phyloP scores from a whole-genome alignment of 2,329 filamentous ascomycete genomes.

The Fusarium sp. region DNA sequence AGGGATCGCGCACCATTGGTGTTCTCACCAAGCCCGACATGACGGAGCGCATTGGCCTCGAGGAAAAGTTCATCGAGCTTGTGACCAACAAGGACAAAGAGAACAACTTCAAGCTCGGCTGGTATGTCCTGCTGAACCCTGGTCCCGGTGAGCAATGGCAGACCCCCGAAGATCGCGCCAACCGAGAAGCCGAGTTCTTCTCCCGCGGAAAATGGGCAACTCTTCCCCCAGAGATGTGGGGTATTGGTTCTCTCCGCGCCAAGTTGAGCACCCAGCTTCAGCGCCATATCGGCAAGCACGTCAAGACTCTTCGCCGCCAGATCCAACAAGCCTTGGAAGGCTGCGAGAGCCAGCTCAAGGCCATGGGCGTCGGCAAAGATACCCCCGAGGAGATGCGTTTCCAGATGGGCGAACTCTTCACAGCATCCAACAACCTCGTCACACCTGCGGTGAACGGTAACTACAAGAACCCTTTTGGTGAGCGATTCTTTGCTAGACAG shows the following conservation, averaged over 20 bases:
- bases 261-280: constrained; percentile 66
- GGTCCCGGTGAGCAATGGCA: constrained; percentile 62
- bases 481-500: constrained; percentile 64
- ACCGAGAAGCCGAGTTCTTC: constrained; percentile 63
- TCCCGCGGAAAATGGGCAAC: constrained; percentile 62
- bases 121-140: constrained; percentile 66
- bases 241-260: constrained; percentile 60
- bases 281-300: constrained; percentile 65
- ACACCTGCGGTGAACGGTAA: constrained; percentile 67
- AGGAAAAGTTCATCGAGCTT: constrained; percentile 68
- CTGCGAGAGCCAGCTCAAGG: constrained; percentile 63
- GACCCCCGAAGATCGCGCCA: constrained; percentile 57
- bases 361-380: constrained; percentile 64
- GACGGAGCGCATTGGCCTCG: constrained; percentile 65
- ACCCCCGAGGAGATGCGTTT: constrained; percentile 67
- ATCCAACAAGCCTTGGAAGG: constrained; percentile 64
- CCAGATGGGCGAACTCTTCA: constrained; percentile 67
- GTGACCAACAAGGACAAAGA: constrained; percentile 64
- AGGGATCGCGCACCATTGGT: constrained; percentile 63
- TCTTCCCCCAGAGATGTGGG: constrained; percentile 63
- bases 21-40: constrained; percentile 67
- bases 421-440: constrained; percentile 66
- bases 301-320: constrained; percentile 64
- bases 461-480: constrained; percentile 68
- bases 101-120: constrained; percentile 65